Evolutionary conservation across 2,329 filamentous ascomycete genomes (phyloP).

Genomic region (Amauroascus verrucosus): DNA sequence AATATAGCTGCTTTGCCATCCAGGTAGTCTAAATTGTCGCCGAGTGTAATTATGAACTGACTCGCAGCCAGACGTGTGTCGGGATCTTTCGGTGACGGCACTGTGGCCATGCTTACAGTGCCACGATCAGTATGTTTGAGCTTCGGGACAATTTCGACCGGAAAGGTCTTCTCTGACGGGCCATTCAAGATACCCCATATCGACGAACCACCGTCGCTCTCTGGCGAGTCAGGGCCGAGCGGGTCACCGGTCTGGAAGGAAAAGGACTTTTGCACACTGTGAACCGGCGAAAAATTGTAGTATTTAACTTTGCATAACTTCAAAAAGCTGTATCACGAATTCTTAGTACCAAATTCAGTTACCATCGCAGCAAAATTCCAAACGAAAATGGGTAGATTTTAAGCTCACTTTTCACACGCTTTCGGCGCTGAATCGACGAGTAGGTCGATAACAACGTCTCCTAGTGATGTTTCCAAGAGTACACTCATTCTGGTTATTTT

Average conservation of each 20-base stretch:
- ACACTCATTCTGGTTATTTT: slow-evolving; percentile 60
- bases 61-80: slow-evolving; percentile 75
- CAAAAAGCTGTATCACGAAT: slow-evolving; percentile 58
- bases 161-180: slow-evolving; percentile 63
- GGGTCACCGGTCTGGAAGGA: slow-evolving; percentile 95
- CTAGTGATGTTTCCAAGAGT: slow-evolving; percentile 80
- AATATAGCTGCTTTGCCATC: slow-evolving; percentile 94
- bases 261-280: slow-evolving; percentile 88
- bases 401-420: slow-evolving; percentile 82
- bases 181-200: slow-evolving; percentile 78
- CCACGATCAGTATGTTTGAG: slow-evolving; percentile 81
- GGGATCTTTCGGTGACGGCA: slow-evolving; percentile 61
- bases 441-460: slow-evolving; percentile 91
- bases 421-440: slow-evolving; percentile 80
- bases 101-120: slow-evolving; percentile 96
- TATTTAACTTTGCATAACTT: slow-evolving; percentile 99
- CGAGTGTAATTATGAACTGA: slow-evolving; percentile 88
- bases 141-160: slow-evolving; percentile 74
- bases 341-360: slow-evolving; percentile 50
- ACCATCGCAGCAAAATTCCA: slow-evolving; percentile 23
- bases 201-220: slow-evolving; percentile 84
- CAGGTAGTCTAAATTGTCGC: slow-evolving; percentile 77
- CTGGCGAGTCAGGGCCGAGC: slow-evolving; percentile 68
- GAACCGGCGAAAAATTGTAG: slow-evolving; percentile 92
- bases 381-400: background rate